Evolutionary conservation across 768 basidiomycete genomes (phyloP), one percentile per base, ranked within the genome.

Genomic region (Rhizopogon vesiculosus): DNA sequence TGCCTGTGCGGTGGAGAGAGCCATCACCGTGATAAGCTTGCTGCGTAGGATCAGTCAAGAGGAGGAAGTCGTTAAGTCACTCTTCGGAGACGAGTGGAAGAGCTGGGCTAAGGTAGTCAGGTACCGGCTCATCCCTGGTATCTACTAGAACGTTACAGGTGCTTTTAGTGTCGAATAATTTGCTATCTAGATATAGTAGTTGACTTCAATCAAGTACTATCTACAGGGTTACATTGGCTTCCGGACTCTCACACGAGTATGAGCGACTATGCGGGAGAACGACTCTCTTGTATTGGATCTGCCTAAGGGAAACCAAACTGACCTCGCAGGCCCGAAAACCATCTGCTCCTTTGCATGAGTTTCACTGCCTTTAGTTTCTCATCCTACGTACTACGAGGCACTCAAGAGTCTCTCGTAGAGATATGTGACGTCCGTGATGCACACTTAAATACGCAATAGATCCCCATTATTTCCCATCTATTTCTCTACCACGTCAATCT

Each of bases 1-100:
- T 12, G 39, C 22, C 16, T 57, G 56, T 52, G 2, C 31, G 6
- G 29, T 22, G 44, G 44, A 28, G 16, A 18, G 45, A 33, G 45
- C 42, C 18, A 38, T 62, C 41, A 52, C 42, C 22, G 44, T 59
- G 35, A 44, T 1, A 15, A 49, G 45, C 22, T 42, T 57, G 3
- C 8, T 56, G 4, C 49, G 42, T 18, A 54, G 59, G 18, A 51
- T 52, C 22, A 41, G 7, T n/a, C 31, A 41, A 54, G 75, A 75
- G 54, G 74, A 76, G 42, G 56, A 55, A 8, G 61, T 69, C 45
- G 51, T 75, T 51, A 58, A 59, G 33, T 56, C 59, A 9, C 58
- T 62, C 28, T 75, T 74, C 52, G 71, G 69, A 9, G 43, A 63
- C 29, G 70, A 67, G 28, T 74, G 73, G 73, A 65, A 68, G 5